These are phyloP conservation scores for Pleurotus tuoliensis DNA, from an alignment of 768 basidiomycete species.

Conservation along the genomic window DNA sequence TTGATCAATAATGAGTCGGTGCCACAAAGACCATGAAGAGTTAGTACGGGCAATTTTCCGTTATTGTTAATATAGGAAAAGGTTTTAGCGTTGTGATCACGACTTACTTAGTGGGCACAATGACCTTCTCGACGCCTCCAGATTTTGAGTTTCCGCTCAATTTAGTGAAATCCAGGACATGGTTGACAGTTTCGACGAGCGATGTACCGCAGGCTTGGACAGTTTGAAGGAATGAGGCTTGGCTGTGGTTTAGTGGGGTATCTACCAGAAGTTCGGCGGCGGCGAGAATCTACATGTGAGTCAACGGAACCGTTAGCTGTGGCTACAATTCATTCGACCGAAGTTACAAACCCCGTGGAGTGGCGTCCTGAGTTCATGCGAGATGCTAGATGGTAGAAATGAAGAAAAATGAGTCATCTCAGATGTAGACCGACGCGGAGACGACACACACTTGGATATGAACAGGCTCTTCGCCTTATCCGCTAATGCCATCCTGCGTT, in stretches of 20 bases:
- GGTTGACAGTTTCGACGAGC: constrained; percentile 93
- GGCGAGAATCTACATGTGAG: constrained; percentile 65
- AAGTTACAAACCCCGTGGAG: constrained; percentile 69
- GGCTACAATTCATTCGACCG: neutral
- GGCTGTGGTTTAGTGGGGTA: constrained; percentile 75
- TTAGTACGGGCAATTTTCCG: neutral
- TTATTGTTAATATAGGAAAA: neutral
- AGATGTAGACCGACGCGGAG: neutral
- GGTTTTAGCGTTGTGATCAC: neutral
- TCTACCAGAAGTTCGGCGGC: constrained; percentile 90
- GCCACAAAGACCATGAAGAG: neutral
- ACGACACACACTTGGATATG: constrained; percentile 77
- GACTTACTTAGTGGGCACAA: constrained; percentile 60
- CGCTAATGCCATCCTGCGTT: constrained; percentile 88
- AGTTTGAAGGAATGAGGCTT: constrained; percentile 85
- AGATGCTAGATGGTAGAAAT: constrained; percentile 51
- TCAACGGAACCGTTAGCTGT: neutral
- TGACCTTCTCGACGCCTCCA: constrained; percentile 74
- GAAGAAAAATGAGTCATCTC: neutral
- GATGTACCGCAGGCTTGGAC: constrained; percentile 96
- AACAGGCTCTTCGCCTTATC: constrained; percentile 93
- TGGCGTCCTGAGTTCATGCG: constrained; percentile 88
- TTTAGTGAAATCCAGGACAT: constrained; percentile 95
- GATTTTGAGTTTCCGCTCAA: constrained; percentile 81
- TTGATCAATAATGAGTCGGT: constrained; percentile 14